phyloP scores from a whole-genome alignment of 768 basidiomycete species.

The Piloderma croceum region DNA sequence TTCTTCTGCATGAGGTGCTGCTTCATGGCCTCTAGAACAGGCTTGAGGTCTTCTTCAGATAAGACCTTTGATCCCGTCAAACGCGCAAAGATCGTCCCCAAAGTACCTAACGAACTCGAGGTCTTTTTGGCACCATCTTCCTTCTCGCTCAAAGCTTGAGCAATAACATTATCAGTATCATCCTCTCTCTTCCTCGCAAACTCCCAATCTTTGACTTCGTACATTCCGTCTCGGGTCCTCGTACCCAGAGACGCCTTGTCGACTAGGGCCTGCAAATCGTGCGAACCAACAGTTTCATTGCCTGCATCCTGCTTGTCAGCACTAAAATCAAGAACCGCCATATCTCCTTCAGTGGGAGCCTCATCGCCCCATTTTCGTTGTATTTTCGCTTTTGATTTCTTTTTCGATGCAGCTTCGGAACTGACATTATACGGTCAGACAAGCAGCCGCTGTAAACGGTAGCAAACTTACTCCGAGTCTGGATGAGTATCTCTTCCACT shows the following conservation, averaged over 20 bases:
- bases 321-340: slow-evolving; percentile 91
- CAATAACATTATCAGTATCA: slow-evolving; percentile 48
- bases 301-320: slow-evolving; percentile 43
- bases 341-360: slow-evolving; percentile 75
- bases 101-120: slow-evolving; percentile 49
- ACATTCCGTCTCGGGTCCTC: slow-evolving; percentile 64
- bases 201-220: slow-evolving; percentile 84
- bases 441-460: too few species aligned
- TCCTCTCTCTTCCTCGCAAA: slow-evolving; percentile 45
- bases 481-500: slow-evolving; percentile 58
- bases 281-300: slow-evolving; percentile 28
- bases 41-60: slow-evolving; percentile 76
- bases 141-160: slow-evolving; percentile 48
- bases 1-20: slow-evolving; percentile 99
- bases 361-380: slow-evolving; percentile 93
- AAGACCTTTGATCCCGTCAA: slow-evolving; percentile 82
- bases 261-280: slow-evolving; percentile 57
- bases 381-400: slow-evolving; percentile 59
- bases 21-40: slow-evolving; percentile 91
- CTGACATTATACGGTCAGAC: too few species aligned
- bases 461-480: slow-evolving; percentile 61
- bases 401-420: too few species aligned
- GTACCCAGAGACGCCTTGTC: slow-evolving; percentile 73
- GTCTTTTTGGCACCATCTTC: slow-evolving; percentile 29
- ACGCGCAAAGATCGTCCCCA: slow-evolving; percentile 79